These are phyloP conservation scores for Posidonia oceanica DNA, from an alignment of 116 monocot species.

Conservation along the genomic window DNA sequence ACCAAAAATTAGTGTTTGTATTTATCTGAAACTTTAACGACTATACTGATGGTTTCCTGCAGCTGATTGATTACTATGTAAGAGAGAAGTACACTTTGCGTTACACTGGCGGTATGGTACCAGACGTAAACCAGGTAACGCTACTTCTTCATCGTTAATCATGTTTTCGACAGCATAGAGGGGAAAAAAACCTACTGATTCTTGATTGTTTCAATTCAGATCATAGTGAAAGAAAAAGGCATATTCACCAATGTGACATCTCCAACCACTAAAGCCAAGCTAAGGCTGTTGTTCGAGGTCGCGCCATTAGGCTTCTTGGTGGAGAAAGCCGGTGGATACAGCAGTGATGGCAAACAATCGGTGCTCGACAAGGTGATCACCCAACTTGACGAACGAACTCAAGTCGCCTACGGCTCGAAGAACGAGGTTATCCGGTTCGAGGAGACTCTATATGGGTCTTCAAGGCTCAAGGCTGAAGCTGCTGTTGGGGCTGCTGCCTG, in stretches of 20 bases:
- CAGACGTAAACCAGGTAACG: conserved; percentile 93
- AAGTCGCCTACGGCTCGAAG: conserved; percentile 96
- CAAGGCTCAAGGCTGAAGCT: conserved; percentile 48
- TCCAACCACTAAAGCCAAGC: conserved; percentile 83
- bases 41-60: conserved; percentile 1
- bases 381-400: conserved; percentile 76
- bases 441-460: conserved; percentile 85
- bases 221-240: conserved; percentile 98
- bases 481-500: conserved; percentile 55
- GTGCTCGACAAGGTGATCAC: conserved; percentile 84
- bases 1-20: too few relatives aligned
- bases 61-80: conserved; percentile 93
- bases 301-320: conserved; percentile 83
- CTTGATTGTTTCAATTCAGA: conserved; percentile 18
- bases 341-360: conserved; percentile 85
- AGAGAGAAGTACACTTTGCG: conserved; percentile 95
- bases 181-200: too few relatives aligned
- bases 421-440: conserved; percentile 98
- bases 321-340: conserved; percentile 93
- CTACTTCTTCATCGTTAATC: too few relatives aligned
- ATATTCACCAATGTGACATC: conserved; percentile 96
- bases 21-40: too few relatives aligned
- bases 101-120: conserved; percentile 99
- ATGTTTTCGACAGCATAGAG: too few relatives aligned
- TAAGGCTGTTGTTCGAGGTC: conserved; percentile 88